Base-by-base conservation (phyloP, 1,284 basidiomycete genomes). In the Volvariella surrecta region DNA sequence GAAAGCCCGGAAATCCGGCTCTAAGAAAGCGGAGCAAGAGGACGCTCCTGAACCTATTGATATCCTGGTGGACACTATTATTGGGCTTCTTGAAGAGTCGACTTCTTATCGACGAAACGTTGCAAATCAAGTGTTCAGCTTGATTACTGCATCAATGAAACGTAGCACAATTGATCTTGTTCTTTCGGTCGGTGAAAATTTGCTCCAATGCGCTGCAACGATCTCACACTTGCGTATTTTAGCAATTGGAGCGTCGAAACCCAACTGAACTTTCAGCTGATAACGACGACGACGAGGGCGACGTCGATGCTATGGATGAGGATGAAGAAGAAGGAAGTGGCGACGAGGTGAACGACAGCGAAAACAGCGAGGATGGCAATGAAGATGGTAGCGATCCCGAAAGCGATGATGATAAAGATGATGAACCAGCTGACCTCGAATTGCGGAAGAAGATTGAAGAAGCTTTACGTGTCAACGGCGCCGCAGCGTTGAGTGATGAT, bases 71-170 rank as follows among this genome's bases (percentile, higher is more conserved):
- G 94, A 98, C 57, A 76, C 77, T 18, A 76, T 98, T 46, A 86
- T 98, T 45, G 89, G 89, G 6, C 83, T 91, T 56, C 67, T 99
- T 40, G 93, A 98, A 59, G 77, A 84, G 48, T 82, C 86, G 2
- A 89, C 84, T 8, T 78, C 81, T 30, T 95, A 91, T 62, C 73
- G 90, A 60, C 82, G 91, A 17, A 76, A 80, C 0, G 69, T 92
- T 16, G 87, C 86, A 6, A 92, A 84, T 48, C 80, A 90, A 50
- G 83, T 82, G 3, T 96, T 98, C 57, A 75, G 79, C 16, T 70
- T 86, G 43, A 70, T 97, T 19, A 79, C 84, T 19, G 69, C 74
- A 8, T 73, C 76, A 13, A 79, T 90, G 44, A 77, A 80, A 44
- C 76, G 74, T 45, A 80, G 80, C 39, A 90, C 89, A 7, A 65